These are phyloP conservation scores for Erodium texanum DNA, from an alignment of 441 rosid genomes.

Conservation along the genomic window DNA sequence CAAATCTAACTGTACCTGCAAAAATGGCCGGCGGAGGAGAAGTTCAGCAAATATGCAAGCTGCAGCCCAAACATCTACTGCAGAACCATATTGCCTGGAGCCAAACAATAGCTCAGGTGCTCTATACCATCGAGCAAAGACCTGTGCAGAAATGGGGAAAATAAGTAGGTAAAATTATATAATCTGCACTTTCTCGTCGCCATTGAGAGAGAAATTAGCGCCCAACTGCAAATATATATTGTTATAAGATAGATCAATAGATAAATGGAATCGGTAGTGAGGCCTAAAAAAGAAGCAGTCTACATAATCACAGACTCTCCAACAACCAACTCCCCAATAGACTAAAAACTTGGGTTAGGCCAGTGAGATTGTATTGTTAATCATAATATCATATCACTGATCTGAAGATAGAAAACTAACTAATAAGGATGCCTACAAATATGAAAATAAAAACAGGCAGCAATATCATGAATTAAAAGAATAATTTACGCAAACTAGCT, in stretches of 20 bases:
- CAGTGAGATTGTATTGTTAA: not conserved
- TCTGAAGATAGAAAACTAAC: not conserved
- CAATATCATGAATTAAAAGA: not conserved
- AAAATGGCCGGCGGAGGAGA: slow-evolving; percentile 39
- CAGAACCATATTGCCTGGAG: slow-evolving; percentile 40
- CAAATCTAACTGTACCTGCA: slow-evolving; percentile 28
- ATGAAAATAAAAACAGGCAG: not conserved
- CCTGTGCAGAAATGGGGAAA: slow-evolving; percentile 18
- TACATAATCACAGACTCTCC: not conserved
- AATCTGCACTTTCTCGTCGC: not conserved
- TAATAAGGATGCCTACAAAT: not conserved
- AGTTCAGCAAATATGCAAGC: slow-evolving; percentile 50
- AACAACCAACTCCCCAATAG: not conserved
- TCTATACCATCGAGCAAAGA: slow-evolving; percentile 50
- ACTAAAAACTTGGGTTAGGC: not conserved
- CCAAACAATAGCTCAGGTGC: slow-evolving; percentile 47
- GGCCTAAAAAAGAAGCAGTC: not conserved
- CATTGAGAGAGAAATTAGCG: not conserved
- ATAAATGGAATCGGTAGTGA: not conserved
- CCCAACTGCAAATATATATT: not conserved
- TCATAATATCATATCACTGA: not conserved
- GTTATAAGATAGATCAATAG: not conserved
- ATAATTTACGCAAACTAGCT: not conserved
- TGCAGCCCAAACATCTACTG: slow-evolving; percentile 54
- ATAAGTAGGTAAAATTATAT: not conserved